A percentile compares a stretch with the other conserved stretches of the same genome.
These are phyloP conservation scores for Aspergillus fructus DNA, from an alignment of 2,329 filamentous ascomycete species.

Conservation along the genomic window DNA sequence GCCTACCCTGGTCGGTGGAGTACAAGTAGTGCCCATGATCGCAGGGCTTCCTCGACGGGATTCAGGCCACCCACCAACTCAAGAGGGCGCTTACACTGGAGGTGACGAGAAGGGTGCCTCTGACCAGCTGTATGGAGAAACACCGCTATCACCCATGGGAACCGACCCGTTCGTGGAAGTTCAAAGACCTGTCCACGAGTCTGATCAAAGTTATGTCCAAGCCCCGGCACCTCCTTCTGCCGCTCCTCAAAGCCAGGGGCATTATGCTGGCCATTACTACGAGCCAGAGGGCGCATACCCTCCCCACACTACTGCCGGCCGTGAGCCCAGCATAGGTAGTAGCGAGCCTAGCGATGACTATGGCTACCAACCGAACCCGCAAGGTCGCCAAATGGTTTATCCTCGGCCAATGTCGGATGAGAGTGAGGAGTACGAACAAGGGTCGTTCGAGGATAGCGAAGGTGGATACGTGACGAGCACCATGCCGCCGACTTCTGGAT, in stretches of 20 bases:
- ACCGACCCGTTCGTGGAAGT: constrained; percentile 63
- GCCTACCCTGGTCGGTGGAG: constrained; percentile 84
- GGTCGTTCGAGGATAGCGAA: constrained; percentile 48
- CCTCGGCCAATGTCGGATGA: constrained; percentile 50
- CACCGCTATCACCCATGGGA: constrained; percentile 54
- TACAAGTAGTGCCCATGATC: constrained; percentile 93
- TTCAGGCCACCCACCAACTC: constrained; percentile 46
- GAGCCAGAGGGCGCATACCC: constrained; percentile 39
- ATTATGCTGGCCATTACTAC: constrained; percentile 36
- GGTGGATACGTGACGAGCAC: constrained; percentile 26
- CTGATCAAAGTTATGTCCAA: constrained; percentile 13
- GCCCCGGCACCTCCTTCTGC: constrained; percentile 34
- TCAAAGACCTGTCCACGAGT: constrained; percentile 19
- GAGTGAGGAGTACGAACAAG: constrained; percentile 57
- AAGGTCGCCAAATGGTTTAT: constrained; percentile 60
- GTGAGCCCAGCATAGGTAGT: constrained; percentile 47
- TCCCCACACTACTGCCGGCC: constrained; percentile 43
- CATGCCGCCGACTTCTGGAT: constrained; percentile 25
- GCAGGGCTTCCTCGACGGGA: constrained; percentile 62
- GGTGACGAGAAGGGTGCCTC: constrained; percentile 31
- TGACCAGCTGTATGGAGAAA: constrained; percentile 52
- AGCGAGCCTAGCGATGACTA: constrained; percentile 68
- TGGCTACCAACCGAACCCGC: constrained; percentile 60
- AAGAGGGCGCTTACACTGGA: constrained; percentile 45
- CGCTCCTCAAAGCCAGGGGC: constrained; percentile 29